Percentiles rank a stretch among this genome's conserved stretches.
phyloP scores from a whole-genome alignment of 306 rosid genomes.

The Prunus armeniaca region DNA sequence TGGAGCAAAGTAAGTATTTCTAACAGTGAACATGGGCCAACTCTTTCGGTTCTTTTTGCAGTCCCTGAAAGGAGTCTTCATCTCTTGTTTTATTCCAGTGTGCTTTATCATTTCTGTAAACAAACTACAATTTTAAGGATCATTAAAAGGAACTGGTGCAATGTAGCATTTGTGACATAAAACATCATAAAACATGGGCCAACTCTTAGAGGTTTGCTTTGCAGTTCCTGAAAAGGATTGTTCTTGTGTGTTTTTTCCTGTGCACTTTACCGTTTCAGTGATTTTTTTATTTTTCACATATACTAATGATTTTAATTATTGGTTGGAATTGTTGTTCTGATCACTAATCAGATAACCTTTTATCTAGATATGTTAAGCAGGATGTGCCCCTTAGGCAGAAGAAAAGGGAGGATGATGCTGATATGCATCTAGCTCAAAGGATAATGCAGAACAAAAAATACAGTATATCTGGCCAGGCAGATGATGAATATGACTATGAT shows the following conservation, averaged over 20 bases:
- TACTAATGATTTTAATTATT: not conserved
- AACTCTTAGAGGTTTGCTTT: not conserved
- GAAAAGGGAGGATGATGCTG: slow-evolving; percentile 75
- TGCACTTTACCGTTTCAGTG: not conserved
- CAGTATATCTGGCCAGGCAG: slow-evolving; percentile 59
- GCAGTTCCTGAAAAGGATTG: not conserved
- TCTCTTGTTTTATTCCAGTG: slow-evolving; percentile 3
- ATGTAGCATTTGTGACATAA: not conserved
- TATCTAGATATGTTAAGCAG: slow-evolving; percentile 43
- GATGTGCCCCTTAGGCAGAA: slow-evolving; percentile 44
- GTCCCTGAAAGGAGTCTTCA: not conserved
- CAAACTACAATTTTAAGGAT: not conserved
- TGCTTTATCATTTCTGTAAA: not conserved
- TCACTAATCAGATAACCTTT: slow-evolving; percentile 19
- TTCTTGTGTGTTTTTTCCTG: not conserved
- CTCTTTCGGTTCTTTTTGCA: not conserved
- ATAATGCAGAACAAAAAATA: slow-evolving; percentile 76
- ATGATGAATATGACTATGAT: slow-evolving; percentile 88
- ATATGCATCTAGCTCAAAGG: slow-evolving; percentile 76
- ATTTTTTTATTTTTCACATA: slow-evolving; percentile 1
- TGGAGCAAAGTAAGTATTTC: not conserved
- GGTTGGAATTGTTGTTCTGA: slow-evolving; percentile 5
- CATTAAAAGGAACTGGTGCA: not conserved
- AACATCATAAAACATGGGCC: not conserved
- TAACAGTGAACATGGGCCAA: not conserved